Evolutionary conservation across 2,329 filamentous ascomycete genomes (phyloP).

Genomic region (Periconia digitata): DNA sequence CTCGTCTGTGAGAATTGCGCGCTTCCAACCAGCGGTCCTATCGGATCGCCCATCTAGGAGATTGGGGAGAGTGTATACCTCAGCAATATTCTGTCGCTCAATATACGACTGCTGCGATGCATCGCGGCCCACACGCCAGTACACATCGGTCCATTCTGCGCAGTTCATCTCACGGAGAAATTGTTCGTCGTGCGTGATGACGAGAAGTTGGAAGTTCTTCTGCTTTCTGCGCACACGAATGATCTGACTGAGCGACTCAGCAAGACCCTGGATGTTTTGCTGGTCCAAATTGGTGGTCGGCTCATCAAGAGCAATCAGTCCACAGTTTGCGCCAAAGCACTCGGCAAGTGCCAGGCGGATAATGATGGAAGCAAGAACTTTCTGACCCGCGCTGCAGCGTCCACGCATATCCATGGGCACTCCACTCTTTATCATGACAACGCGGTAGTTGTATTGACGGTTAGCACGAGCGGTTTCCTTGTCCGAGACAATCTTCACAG

Average conservation of each 20-base stretch:
- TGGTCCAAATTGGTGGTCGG: conserved; percentile 95
- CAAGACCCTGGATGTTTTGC: conserved; percentile 91
- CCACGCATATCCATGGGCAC: conserved; percentile 99
- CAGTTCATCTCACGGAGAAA: conserved; percentile 93
- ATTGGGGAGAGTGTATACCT: conserved; percentile 27
- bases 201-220: conserved; percentile 94
- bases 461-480: conserved; percentile 74
- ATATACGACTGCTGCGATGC: conserved; percentile 87
- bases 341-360: conserved; percentile 95
- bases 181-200: conserved; percentile 98
- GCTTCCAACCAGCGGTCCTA: not conserved
- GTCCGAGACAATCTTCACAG: conserved; percentile 91
- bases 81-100: conserved; percentile 57
- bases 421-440: conserved; percentile 97
- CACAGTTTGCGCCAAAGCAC: conserved; percentile 94
- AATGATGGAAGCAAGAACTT: conserved; percentile 94
- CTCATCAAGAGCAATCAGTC: conserved; percentile 94
- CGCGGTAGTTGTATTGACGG: conserved; percentile 90
- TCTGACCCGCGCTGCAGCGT: conserved; percentile 93
- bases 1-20: not conserved
- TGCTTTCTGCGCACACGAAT: conserved; percentile 82
- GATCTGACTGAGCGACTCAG: conserved; percentile 81
- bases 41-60: not conserved
- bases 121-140: conserved; percentile 83
- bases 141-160: conserved; percentile 88